A percentile compares a stretch with the other conserved stretches of the same genome.
Evolutionary conservation across 2,329 filamentous ascomycete species (phyloP).

Genomic region (Alternaria arbusti): DNA sequence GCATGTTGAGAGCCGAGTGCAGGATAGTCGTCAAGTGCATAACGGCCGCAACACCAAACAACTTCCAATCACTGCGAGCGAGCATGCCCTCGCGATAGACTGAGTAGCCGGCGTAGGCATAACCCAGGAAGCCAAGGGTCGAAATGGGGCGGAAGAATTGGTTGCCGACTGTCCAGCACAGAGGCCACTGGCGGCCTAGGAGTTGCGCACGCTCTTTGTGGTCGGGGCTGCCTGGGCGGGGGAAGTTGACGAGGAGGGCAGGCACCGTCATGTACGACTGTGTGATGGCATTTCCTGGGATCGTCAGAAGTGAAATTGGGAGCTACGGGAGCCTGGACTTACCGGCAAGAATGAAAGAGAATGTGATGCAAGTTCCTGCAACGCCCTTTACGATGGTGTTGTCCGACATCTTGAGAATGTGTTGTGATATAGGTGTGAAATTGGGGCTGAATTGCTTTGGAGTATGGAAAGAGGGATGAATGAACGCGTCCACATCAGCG

Average conservation of each 20-base stretch:
- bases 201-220: constrained; percentile 53
- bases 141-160: constrained; percentile 60
- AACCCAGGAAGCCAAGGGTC: constrained; percentile 57
- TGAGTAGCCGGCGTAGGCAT: constrained; percentile 53
- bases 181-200: constrained; percentile 58
- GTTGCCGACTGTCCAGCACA: constrained; percentile 60
- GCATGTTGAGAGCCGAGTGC: constrained; percentile 60
- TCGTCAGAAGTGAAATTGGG: constrained; percentile 2
- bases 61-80: constrained; percentile 53
- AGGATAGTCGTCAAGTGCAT: constrained; percentile 57
- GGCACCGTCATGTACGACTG: constrained; percentile 61
- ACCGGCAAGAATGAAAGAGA: constrained; percentile 59
- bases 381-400: constrained; percentile 47
- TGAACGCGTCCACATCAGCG: background rate
- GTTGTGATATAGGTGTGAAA: background rate
- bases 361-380: constrained; percentile 55
- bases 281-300: constrained; percentile 58
- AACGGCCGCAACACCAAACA: constrained; percentile 52
- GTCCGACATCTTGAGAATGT: constrained; percentile 36
- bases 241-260: constrained; percentile 57
- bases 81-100: constrained; percentile 38
- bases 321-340: constrained; percentile 5
- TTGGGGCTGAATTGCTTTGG: background rate
- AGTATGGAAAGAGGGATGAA: background rate
- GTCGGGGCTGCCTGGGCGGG: constrained; percentile 48